Conservation (phyloP, 768 basidiomycete species). For the Hebeloma cylindrosporum region DNA sequence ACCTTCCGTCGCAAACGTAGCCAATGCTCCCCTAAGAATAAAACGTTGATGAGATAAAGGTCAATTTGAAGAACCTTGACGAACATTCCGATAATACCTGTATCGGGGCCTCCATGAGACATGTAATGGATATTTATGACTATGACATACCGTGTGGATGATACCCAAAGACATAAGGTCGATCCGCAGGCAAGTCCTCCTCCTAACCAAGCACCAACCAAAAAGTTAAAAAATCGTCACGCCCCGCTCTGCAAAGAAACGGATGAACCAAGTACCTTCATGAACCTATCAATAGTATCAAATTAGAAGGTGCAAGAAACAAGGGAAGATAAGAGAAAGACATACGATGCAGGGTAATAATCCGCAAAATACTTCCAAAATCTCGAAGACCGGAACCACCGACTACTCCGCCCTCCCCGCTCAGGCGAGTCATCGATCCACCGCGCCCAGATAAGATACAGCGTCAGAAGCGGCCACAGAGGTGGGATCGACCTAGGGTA, state of each 20-base stretch:
- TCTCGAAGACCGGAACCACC: conserved; percentile 67
- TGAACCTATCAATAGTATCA: conserved; percentile 34
- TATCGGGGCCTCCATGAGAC: neutral
- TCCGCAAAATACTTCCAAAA: conserved; percentile 93
- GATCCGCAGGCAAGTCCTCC: conserved; percentile 85
- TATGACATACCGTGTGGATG: conserved; percentile 86
- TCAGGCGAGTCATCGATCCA: conserved; percentile 79
- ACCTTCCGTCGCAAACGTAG: conserved; percentile 97
- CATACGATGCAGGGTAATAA: conserved; percentile 88
- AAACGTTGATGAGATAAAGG: neutral
- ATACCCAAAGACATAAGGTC: conserved; percentile 96
- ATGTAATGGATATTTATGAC: neutral
- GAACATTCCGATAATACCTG: conserved; percentile 97
- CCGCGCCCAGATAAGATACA: conserved; percentile 78
- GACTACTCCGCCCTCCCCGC: conserved; percentile 64
- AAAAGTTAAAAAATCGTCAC: too few relatives aligned
- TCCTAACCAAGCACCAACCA: conserved; percentile 58
- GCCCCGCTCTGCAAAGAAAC: neutral
- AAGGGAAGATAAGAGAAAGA: conserved; percentile 18
- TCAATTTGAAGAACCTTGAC: conserved; percentile 25
- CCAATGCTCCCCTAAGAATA: conserved; percentile 76
- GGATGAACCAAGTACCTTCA: conserved; percentile 47
- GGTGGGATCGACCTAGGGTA: conserved; percentile 75
- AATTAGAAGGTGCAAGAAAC: conserved; percentile 27
- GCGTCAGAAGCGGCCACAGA: conserved; percentile 79